These are phyloP conservation scores for Coemansia sp. DNA, from an alignment of 192 early-diverging fungal species.

Conservation along the genomic window DNA sequence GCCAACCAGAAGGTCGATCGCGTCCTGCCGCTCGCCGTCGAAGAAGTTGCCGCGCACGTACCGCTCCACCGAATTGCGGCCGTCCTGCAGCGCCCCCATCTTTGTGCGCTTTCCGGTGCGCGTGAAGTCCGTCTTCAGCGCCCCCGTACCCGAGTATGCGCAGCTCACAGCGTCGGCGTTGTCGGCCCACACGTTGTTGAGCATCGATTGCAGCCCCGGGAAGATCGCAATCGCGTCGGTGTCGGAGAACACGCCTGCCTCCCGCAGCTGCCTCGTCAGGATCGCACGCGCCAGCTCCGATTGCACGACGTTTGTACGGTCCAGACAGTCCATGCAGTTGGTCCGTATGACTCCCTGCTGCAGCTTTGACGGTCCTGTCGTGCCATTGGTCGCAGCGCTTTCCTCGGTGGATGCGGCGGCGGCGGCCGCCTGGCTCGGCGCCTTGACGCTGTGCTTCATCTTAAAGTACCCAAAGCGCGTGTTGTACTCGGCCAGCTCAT, in stretches of 20 bases:
- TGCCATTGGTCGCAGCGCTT: neutral
- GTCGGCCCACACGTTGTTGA: slow-evolving; percentile 97
- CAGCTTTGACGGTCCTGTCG: slow-evolving; percentile 6
- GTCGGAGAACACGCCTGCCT: slow-evolving; percentile 64
- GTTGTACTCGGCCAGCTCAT: slow-evolving; percentile 72
- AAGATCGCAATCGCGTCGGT: slow-evolving; percentile 68
- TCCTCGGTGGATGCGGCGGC: neutral
- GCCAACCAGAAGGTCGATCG: slow-evolving; percentile 87
- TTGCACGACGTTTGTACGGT: slow-evolving; percentile 99
- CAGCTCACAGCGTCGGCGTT: slow-evolving; percentile 92
- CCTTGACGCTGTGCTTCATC: slow-evolving; percentile 14
- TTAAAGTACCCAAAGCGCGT: slow-evolving; percentile 61
- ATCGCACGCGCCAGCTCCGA: slow-evolving; percentile 79
- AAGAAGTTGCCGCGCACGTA: slow-evolving; percentile 95
- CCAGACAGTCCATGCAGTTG: slow-evolving; percentile 99
- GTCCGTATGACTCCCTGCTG: slow-evolving; percentile 89
- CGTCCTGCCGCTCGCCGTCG: slow-evolving; percentile 93
- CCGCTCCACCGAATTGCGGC: slow-evolving; percentile 76
- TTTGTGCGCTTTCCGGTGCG: slow-evolving; percentile 89
- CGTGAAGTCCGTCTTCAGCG: slow-evolving; percentile 98
- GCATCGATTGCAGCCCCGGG: slow-evolving; percentile 67
- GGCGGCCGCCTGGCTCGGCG: neutral
- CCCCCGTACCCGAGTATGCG: slow-evolving; percentile 95
- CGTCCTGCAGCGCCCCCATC: slow-evolving; percentile 79
- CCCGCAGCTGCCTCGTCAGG: slow-evolving; percentile 74